Conservation (phyloP, 371 early-diverging fungal species). For the Haplosporangium sp. region DNA sequence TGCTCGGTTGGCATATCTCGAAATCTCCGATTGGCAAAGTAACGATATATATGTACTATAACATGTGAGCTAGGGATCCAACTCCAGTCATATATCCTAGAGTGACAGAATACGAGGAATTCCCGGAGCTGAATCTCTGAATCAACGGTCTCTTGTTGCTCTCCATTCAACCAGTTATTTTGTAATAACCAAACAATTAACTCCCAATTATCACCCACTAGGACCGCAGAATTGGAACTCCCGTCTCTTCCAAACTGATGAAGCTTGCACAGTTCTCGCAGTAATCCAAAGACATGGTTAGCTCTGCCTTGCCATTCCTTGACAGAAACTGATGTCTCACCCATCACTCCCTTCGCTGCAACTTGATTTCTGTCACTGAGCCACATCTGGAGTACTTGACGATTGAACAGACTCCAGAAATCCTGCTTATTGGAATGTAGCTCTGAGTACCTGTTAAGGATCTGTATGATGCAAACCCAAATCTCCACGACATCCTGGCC, state of each 20-base stretch:
- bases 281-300: slow-evolving; percentile 7
- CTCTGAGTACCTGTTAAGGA: slow-evolving; percentile 13
- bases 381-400: slow-evolving; percentile 12
- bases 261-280: slow-evolving; percentile 25
- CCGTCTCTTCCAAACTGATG: slow-evolving; percentile 46
- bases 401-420: slow-evolving; percentile 42
- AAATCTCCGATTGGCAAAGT: slow-evolving; percentile 20
- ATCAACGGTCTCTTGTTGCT: not conserved
- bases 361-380: not conserved
- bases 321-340: not conserved
- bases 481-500: slow-evolving; percentile 31
- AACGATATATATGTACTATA: slow-evolving; percentile 6
- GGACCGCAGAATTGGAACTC: slow-evolving; percentile 18
- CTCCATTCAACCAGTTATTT: slow-evolving; percentile 14
- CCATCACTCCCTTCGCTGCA: not conserved
- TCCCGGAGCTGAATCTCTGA: slow-evolving; percentile 20
- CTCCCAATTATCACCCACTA: slow-evolving; percentile 31
- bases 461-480: slow-evolving; percentile 43
- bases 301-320: not conserved
- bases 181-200: slow-evolving; percentile 23
- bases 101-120: slow-evolving; percentile 29
- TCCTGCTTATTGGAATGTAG: not conserved
- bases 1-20: slow-evolving; percentile 40
- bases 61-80: slow-evolving; percentile 25
- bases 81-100: slow-evolving; percentile 20